Conservation (phyloP, 805 yeast species). For the Lipomyces chichibuensis region DNA sequence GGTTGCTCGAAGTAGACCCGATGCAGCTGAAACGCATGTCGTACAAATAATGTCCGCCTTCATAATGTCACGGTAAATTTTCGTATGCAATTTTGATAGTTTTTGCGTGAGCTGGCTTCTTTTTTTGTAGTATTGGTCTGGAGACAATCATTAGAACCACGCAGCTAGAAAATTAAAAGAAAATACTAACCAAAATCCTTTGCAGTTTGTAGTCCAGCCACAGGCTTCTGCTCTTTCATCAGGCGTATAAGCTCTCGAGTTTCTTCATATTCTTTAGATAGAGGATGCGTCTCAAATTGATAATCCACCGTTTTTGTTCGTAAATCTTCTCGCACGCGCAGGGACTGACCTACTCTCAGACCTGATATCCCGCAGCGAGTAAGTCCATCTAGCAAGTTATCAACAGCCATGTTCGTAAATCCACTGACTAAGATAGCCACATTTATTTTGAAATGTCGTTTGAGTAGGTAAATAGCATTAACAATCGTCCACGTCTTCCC, state of each 20-base stretch:
- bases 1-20: slow-evolving; percentile 61
- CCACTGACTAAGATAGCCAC: slow-evolving; percentile 1
- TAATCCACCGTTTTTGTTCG: background rate
- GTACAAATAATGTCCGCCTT: slow-evolving; percentile 87
- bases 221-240: background rate
- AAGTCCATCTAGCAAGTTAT: slow-evolving; percentile 2
- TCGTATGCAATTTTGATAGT: slow-evolving; percentile 34
- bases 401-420: slow-evolving; percentile 2
- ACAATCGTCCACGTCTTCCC: slow-evolving; percentile 96
- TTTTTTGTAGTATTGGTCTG: background rate
- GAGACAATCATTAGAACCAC: background rate
- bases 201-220: background rate
- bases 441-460: background rate
- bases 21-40: slow-evolving; percentile 89
- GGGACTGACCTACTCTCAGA: background rate
- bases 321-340: background rate
- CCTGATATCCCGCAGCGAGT: background rate
- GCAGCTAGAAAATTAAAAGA: background rate
- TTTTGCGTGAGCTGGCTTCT: background rate
- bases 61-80: slow-evolving; percentile 70
- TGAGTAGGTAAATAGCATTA: background rate
- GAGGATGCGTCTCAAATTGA: background rate
- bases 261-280: background rate
- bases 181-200: background rate
- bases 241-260: background rate